Percentiles rank a stretch among this genome's conserved stretches.
phyloP scores from a whole-genome alignment of 805 yeast species.

The Komagataella pastoris region DNA sequence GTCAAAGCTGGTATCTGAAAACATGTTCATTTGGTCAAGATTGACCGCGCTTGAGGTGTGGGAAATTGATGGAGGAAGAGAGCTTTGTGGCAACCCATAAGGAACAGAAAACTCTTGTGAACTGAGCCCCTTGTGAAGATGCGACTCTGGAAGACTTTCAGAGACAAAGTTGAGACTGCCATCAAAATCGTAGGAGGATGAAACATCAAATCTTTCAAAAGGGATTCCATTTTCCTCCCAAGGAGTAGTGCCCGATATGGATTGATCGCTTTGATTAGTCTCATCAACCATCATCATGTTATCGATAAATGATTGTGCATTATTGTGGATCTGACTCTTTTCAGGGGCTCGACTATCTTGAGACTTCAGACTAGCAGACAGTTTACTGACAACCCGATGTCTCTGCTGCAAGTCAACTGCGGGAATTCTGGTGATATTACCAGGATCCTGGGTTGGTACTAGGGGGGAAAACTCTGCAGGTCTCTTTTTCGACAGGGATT shows the following conservation, averaged over 20 bases:
- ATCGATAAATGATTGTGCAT: not conserved
- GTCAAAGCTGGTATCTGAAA: not conserved
- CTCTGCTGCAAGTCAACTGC: not conserved
- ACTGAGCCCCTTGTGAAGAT: not conserved
- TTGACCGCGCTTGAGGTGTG: not conserved
- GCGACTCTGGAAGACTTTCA: not conserved
- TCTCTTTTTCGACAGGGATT: slow-evolving; percentile 6
- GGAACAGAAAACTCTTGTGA: not conserved
- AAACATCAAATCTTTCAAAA: not conserved
- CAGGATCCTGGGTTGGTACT: slow-evolving; percentile 1
- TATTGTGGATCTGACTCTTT: not conserved
- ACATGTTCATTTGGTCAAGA: not conserved
- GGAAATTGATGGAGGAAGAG: not conserved
- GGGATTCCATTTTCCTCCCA: not conserved
- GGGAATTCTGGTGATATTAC: not conserved
- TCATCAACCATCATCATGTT: not conserved
- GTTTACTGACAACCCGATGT: not conserved
- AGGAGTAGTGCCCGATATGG: not conserved
- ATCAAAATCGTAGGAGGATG: not conserved
- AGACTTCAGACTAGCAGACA: not conserved
- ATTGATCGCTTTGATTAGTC: not conserved
- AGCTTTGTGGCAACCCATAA: not conserved
- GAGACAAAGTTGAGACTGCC: not conserved
- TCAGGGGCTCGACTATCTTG: not conserved
- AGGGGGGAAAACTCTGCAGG: slow-evolving; percentile 14